These are phyloP conservation scores for Globisporangium parvum DNA, from an alignment of 352 stramenopile genomes.

Conservation along the genomic window DNA sequence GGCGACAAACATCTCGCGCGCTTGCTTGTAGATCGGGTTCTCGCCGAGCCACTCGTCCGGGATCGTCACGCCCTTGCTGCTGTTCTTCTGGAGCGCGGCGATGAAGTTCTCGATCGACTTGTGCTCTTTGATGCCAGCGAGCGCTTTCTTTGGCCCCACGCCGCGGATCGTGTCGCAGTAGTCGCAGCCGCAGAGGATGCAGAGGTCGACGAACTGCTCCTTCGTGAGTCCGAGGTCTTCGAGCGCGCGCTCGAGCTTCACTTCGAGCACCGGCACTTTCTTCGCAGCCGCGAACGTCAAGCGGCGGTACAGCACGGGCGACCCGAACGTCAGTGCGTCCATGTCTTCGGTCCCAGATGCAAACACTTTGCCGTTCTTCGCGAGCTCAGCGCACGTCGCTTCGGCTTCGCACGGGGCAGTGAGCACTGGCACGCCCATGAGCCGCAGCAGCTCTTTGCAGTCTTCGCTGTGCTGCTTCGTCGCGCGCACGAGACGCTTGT, in stretches of 20 bases:
- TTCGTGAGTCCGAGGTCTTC: slow-evolving; percentile 92
- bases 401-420: slow-evolving; percentile 97
- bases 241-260: slow-evolving; percentile 89
- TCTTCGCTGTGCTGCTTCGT: slow-evolving; percentile 92
- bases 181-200: slow-evolving; percentile 98
- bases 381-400: slow-evolving; percentile 95
- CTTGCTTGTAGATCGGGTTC: slow-evolving; percentile 89
- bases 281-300: slow-evolving; percentile 85
- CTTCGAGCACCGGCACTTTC: slow-evolving; percentile 90
- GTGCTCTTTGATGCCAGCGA: slow-evolving; percentile 96
- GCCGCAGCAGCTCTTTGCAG: slow-evolving; percentile 87
- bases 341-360: slow-evolving; percentile 98
- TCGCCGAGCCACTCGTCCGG: slow-evolving; percentile 83
- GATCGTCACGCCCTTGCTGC: slow-evolving; percentile 77
- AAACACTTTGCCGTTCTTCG: slow-evolving; percentile 91
- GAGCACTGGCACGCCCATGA: slow-evolving; percentile 97
- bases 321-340: slow-evolving; percentile 97
- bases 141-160: slow-evolving; percentile 97
- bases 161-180: slow-evolving; percentile 98
- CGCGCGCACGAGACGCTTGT: slow-evolving; percentile 88
- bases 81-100: slow-evolving; percentile 83
- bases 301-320: slow-evolving; percentile 92
- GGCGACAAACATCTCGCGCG: slow-evolving; percentile 90
- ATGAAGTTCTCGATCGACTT: slow-evolving; percentile 94
- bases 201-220: slow-evolving; percentile 98